phyloP scores from a whole-genome alignment of 2,329 filamentous ascomycete genomes.

The Ceratocystis papillata region DNA sequence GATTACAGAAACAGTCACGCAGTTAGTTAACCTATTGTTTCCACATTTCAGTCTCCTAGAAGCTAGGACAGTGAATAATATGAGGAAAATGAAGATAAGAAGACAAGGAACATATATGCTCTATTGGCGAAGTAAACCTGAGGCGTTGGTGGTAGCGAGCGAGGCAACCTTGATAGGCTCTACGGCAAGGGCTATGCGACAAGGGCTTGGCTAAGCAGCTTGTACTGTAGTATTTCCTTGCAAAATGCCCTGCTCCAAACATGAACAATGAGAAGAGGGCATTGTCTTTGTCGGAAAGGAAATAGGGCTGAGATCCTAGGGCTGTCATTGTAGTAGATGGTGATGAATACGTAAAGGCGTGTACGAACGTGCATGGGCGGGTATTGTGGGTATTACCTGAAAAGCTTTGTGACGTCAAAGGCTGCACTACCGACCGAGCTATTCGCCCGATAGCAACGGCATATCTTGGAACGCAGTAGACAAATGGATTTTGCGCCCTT shows the following conservation, averaged over 20 bases:
- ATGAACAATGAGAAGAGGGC: too few relatives aligned
- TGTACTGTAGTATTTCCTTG: not conserved
- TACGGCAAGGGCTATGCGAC: not conserved
- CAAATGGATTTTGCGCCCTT: not conserved
- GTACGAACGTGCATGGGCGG: not conserved
- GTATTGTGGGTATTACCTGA: not conserved
- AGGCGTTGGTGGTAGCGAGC: not conserved
- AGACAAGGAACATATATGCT: not conserved
- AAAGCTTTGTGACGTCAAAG: conserved; percentile 8
- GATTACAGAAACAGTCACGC: not conserved
- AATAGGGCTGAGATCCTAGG: too few relatives aligned
- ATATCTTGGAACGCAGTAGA: not conserved
- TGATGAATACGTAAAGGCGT: too few relatives aligned
- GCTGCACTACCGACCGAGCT: not conserved
- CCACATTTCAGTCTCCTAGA: not conserved
- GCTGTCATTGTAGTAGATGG: too few relatives aligned
- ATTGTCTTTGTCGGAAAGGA: too few relatives aligned
- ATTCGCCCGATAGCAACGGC: not conserved
- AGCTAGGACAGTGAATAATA: not conserved
- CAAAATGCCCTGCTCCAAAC: too few relatives aligned
- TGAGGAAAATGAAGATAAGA: not conserved
- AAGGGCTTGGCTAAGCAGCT: not conserved
- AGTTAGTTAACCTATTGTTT: not conserved
- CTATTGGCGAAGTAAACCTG: not conserved
- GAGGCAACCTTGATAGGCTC: not conserved